Conservation (phyloP, 441 rosid genomes). For the Populus hybrid region DNA sequence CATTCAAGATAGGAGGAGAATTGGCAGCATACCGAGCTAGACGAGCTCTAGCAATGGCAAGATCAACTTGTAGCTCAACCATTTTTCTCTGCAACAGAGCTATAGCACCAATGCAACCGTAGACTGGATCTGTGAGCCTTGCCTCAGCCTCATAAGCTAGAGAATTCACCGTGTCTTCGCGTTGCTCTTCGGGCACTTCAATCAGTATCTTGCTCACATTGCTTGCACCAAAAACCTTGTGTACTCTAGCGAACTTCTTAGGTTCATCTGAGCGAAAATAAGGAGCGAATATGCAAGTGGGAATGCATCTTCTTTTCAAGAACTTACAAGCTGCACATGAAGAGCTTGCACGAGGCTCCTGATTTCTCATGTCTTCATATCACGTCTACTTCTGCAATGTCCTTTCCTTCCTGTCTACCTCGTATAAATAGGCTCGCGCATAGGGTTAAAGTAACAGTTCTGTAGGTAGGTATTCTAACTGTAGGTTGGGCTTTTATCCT, state of each 20-base stretch:
- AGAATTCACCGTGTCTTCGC: slow-evolving; percentile 84
- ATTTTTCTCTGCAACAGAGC: slow-evolving; percentile 68
- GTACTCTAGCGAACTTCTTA: slow-evolving; percentile 72
- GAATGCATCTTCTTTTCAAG: slow-evolving; percentile 69
- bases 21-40: slow-evolving; percentile 46
- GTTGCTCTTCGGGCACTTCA: slow-evolving; percentile 81
- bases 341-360: slow-evolving; percentile 78
- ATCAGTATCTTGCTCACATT: slow-evolving; percentile 85
- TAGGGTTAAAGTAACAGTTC: neutral
- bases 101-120: slow-evolving; percentile 92
- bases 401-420: neutral
- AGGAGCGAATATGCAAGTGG: slow-evolving; percentile 80
- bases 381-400: slow-evolving; percentile 15
- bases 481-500: neutral
- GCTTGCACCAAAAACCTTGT: slow-evolving; percentile 92
- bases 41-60: slow-evolving; percentile 70
- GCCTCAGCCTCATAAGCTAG: slow-evolving; percentile 88
- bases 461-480: neutral
- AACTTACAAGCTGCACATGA: slow-evolving; percentile 95
- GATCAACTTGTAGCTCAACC: slow-evolving; percentile 80
- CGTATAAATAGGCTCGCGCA: neutral
- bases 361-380: slow-evolving; percentile 53
- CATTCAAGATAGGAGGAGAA: slow-evolving; percentile 22
- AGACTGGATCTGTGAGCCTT: slow-evolving; percentile 81
- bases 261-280: slow-evolving; percentile 73